Conservation (phyloP, 2,329 filamentous ascomycete genomes). For the Trichoderma koningiopsis region DNA sequence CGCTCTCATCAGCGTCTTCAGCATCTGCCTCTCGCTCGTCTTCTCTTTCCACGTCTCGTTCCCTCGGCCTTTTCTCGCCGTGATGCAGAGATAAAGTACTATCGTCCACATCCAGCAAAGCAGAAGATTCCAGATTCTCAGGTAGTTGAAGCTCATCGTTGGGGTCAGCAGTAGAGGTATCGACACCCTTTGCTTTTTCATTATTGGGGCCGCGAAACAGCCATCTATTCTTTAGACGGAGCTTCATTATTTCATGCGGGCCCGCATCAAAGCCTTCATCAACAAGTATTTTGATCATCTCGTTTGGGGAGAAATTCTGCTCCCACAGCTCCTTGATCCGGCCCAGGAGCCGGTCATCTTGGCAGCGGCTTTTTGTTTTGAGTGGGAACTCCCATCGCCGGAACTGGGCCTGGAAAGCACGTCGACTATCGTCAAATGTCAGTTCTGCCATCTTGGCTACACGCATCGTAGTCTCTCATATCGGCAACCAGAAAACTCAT, state of each 20-base stretch:
- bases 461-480: not conserved
- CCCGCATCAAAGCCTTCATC: constrained; percentile 74
- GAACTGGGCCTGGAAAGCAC: constrained; percentile 75
- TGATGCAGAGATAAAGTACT: constrained; percentile 3
- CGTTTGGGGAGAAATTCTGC: constrained; percentile 68
- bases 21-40: not conserved
- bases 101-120: constrained; percentile 10
- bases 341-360: constrained; percentile 66
- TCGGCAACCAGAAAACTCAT: not conserved
- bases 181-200: constrained; percentile 47
- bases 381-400: constrained; percentile 77
- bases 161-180: not conserved
- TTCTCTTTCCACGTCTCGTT: not conserved
- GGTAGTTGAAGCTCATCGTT: constrained; percentile 23
- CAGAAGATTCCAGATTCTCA: constrained; percentile 27
- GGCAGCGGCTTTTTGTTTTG: constrained; percentile 72
- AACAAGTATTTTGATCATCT: constrained; percentile 71
- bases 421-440: constrained; percentile 58
- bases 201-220: constrained; percentile 64
- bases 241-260: constrained; percentile 68
- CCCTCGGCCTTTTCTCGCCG: not conserved
- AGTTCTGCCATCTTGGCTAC: constrained; percentile 19
- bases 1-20: not conserved
- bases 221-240: constrained; percentile 70
- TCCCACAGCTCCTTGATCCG: constrained; percentile 79